Evolutionary conservation across 129 eudicot genomes (phyloP).

Genomic region (Kitagawia praeruptora): DNA sequence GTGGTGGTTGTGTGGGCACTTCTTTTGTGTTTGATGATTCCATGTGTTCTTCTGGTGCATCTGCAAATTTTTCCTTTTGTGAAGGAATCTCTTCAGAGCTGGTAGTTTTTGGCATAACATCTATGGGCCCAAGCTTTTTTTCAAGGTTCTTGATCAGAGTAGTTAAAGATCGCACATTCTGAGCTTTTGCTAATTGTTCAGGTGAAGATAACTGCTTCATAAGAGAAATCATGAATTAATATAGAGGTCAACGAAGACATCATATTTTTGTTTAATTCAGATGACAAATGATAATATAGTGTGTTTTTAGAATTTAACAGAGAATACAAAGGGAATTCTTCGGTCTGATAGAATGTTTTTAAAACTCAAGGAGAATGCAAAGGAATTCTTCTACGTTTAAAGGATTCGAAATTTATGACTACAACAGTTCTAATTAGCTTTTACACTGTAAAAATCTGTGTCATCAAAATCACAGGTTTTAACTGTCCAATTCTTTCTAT

Average conservation of each 20-base stretch:
- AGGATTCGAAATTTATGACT: not conserved
- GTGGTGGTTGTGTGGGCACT: conserved; percentile 6
- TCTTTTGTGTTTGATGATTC: conserved; percentile 16
- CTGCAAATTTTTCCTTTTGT: conserved; percentile 9
- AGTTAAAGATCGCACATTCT: conserved; percentile 60
- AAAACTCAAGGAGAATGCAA: not conserved
- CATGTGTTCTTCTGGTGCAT: conserved; percentile 19
- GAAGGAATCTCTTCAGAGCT: conserved; percentile 12
- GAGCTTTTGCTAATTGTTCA: conserved; percentile 51
- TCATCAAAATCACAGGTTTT: not conserved
- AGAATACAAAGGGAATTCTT: not conserved
- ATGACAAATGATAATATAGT: not conserved
- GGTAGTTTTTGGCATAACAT: conserved; percentile 18
- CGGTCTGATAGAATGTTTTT: not conserved
- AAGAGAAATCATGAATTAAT: conserved; percentile 8
- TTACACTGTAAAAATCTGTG: not conserved
- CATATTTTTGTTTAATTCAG: not conserved
- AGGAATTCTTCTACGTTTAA: not conserved
- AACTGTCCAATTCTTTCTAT: not conserved
- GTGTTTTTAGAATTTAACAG: not conserved
- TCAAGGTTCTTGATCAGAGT: conserved; percentile 53
- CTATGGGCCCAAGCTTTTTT: conserved; percentile 56
- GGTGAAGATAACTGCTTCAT: conserved; percentile 41
- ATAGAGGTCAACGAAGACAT: not conserved
- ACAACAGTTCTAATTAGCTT: not conserved